These are phyloP conservation scores for Haberlea rhodopensis DNA, from an alignment of 257 asterid genomes.

Conservation along the genomic window DNA sequence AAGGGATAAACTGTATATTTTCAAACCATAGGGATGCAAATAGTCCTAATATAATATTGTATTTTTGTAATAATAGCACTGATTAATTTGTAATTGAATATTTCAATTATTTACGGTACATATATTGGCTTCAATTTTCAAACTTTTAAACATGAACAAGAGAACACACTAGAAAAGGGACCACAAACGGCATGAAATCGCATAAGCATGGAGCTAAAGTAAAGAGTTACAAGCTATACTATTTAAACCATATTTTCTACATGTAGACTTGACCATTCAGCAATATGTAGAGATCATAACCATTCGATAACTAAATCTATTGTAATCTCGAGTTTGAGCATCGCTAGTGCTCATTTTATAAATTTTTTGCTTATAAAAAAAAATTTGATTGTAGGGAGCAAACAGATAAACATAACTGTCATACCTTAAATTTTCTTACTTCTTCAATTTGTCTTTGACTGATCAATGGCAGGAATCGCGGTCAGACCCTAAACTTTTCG, in stretches of 20 bases:
- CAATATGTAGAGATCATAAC: slow-evolving; percentile 16
- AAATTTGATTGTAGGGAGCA: too few relatives aligned
- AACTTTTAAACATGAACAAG: not conserved
- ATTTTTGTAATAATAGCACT: too few relatives aligned
- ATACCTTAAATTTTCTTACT: not conserved
- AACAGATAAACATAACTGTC: not conserved
- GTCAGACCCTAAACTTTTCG: too few relatives aligned
- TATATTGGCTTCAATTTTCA: not conserved
- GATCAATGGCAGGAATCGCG: not conserved
- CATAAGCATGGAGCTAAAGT: too few relatives aligned
- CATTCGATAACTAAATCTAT: too few relatives aligned
- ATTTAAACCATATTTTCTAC: slow-evolving; percentile 19
- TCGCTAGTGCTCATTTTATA: too few relatives aligned
- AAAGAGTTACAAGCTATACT: not conserved
- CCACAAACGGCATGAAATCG: too few relatives aligned
- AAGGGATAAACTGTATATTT: too few relatives aligned
- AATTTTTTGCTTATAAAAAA: too few relatives aligned
- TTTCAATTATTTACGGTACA: too few relatives aligned
- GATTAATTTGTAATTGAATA: not conserved
- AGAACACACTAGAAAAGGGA: not conserved
- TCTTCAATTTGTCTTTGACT: not conserved
- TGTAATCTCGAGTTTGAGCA: too few relatives aligned
- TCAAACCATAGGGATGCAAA: too few relatives aligned
- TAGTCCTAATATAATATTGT: not conserved
- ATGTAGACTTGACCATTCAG: slow-evolving; percentile 20